Evolutionary conservation across 2,329 filamentous ascomycete species (phyloP), one percentile per base, ranked within the genome.

Genomic region (Pseudocercospora crystallina): DNA sequence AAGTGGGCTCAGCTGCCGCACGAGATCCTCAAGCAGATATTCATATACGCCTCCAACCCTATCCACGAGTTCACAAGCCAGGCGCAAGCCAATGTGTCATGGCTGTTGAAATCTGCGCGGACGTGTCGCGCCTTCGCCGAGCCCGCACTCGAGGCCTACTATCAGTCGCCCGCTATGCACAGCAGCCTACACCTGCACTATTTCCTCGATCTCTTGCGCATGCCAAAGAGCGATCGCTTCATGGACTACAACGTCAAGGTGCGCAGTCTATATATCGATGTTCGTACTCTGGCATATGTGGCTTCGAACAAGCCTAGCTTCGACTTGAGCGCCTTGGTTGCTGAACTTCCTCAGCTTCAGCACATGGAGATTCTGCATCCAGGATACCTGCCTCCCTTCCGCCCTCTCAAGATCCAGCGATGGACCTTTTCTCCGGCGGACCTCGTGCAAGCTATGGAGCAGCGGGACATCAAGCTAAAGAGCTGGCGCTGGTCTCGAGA

Each of bases 321-420:
- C 49, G 77, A 84, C 52, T 65, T 88, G 14, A 66, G 73, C 34
- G 70, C 74, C 20, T 69, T 95, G 43, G 73, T 95, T 14, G 74
- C 76, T 35, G 76, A 80, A 39, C 77, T 90, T 5, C 84, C 85
- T 0, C 83, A 82, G 41, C 75, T 96, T 12, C 79, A 79, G 44
- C 79, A 85, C 42, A 70, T 96, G 30, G 82, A 90, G 50, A 77
- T 96, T 12, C 85, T 84, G 56, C 87, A 91, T 59, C 79, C 79
- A 9, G 75, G 80, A 42, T 88, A 95, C 62, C 72, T 81, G 55
- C 77, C 85, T 2, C 86, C 86, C 0, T 89, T 84, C 65, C 76
- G 86, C 32, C 73, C 84, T 5, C 72, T 74, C 26, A 76, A 73
- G 42, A 69, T 69, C 12, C 68, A 69, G 36, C 63, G 85, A 55